phyloP scores from a whole-genome alignment of 345 rosid species.

The Isatis tinctoria region DNA sequence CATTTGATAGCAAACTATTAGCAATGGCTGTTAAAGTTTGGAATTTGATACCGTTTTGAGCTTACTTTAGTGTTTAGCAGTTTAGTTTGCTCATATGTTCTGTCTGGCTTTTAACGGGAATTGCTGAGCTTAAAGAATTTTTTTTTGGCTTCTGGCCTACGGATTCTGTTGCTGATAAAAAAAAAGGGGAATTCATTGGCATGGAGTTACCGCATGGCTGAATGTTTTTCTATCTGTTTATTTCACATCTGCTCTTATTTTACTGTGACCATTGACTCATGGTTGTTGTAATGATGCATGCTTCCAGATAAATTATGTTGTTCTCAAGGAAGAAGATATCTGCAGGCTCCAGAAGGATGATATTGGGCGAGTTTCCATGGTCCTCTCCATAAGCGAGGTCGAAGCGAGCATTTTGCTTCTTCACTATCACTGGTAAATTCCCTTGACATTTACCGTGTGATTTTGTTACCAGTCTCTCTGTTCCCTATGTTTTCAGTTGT shows the following conservation, averaged over 20 bases:
- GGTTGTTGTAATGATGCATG: conserved; percentile 6
- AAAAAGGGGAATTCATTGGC: no score
- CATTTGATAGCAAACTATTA: background rate
- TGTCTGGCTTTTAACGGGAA: background rate
- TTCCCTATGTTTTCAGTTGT: background rate
- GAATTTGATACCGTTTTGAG: background rate
- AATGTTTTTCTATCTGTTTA: background rate
- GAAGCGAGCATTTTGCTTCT: conserved; percentile 68
- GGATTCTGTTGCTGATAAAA: no score
- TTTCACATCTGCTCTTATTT: conserved; percentile 17
- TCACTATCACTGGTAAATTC: conserved; percentile 65
- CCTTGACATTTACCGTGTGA: background rate
- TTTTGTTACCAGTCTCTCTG: background rate
- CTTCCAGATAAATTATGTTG: conserved; percentile 58
- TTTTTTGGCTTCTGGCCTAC: background rate
- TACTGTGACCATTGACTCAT: background rate
- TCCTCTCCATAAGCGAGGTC: conserved; percentile 61
- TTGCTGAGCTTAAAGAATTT: background rate
- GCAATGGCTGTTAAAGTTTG: conserved; percentile 7
- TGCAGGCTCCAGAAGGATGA: conserved; percentile 62
- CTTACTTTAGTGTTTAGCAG: background rate
- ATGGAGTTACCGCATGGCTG: background rate
- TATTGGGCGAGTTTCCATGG: conserved; percentile 57
- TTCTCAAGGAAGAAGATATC: conserved; percentile 75
- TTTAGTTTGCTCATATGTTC: background rate